Evolutionary conservation across 2,329 filamentous ascomycete genomes (phyloP), one percentile per base, ranked within the genome.

Genomic region (Alternaria sp.): DNA sequence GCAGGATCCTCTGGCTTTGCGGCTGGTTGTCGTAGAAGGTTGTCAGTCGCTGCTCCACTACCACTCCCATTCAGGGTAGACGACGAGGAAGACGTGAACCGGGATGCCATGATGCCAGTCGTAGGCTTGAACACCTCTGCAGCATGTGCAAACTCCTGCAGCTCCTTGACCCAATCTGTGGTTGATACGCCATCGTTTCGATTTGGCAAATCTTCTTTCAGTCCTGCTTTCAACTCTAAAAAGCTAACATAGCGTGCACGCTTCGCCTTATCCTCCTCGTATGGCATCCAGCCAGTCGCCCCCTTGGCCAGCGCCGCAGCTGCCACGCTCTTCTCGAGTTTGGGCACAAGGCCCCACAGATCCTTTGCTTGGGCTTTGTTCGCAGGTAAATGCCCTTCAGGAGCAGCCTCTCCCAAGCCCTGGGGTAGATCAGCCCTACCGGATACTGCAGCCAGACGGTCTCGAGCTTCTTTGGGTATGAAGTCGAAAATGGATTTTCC

Each of bases 401-500:
- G 91, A 3, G 84, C 83, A 28, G 90, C 83, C 79, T 97, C 92
- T 54, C 92, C 89, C 1, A 89, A 82, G 0, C 90, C 95, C 8
- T 88, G 87, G 0, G 95, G 95, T 3, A 99, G 85, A 72, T 94
- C 87, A 3, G 80, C 80, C 59, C 89, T 93, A 1, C 94, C 94
- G 3, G 92, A 93, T 1, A 89, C 89, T 11, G 87, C 85, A 3
- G 86, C 93, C 45, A 99, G 85, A 27, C 90, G 88, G 53, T 94
- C 90, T 63, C 95, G 89, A 4, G 92, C 88, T 34, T 91, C 86
- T 0, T 92, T 85, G 0, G 92, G 92, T 66, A 99, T 85, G 78
- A 92, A 99, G 79, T 98, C 94, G 77, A 98, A 99, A 3, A 99
- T 89, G 0, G 95, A 98, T 81, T 98, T 97, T 0, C 93, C 92